Evolutionary conservation across 345 rosid species (phyloP).

Genomic region (Ceriops decandra): DNA sequence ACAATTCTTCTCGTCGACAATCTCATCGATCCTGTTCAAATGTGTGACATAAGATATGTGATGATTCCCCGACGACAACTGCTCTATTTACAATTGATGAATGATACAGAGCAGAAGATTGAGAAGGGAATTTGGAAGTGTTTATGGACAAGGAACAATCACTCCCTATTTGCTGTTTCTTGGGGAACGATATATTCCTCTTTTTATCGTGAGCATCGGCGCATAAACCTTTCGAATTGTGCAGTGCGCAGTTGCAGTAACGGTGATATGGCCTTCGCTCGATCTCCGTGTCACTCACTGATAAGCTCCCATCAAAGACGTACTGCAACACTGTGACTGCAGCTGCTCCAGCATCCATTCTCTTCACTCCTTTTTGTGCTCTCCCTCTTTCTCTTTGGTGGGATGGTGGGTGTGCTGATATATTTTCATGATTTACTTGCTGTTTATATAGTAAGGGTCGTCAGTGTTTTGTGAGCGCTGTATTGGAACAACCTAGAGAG

Average conservation of each 20-base stretch:
- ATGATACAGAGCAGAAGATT: neutral
- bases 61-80: neutral
- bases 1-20: neutral
- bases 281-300: neutral
- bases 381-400: too few species aligned
- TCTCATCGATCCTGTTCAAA: neutral
- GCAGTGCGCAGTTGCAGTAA: conserved; percentile 13
- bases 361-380: neutral
- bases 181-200: conserved; percentile 13
- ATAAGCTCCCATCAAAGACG: conserved; percentile 9
- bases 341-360: neutral
- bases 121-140: conserved; percentile 14
- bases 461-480: too few species aligned
- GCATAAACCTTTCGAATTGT: neutral
- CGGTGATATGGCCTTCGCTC: conserved; percentile 18
- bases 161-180: conserved; percentile 2
- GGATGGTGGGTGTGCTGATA: too few species aligned
- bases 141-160: conserved; percentile 15
- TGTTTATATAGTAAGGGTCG: too few species aligned
- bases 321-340: neutral
- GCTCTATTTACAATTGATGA: neutral
- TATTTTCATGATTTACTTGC: too few species aligned
- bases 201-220: neutral
- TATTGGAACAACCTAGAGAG: too few species aligned
- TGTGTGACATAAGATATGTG: neutral